These are phyloP conservation scores for Boletus sp. DNA, from an alignment of 768 basidiomycete species.

Conservation along the genomic window DNA sequence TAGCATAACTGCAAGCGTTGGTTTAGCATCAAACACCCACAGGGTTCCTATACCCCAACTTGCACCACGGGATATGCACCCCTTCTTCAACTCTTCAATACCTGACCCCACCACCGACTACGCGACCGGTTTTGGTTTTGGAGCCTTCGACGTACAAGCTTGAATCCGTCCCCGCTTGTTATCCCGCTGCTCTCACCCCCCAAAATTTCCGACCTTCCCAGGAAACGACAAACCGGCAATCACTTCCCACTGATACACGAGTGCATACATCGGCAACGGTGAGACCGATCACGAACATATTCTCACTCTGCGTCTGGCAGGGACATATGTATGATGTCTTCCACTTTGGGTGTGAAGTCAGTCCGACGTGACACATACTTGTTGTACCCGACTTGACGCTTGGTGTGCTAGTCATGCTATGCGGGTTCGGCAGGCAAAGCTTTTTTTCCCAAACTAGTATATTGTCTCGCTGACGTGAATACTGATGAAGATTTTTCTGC, in stretches of 20 bases:
- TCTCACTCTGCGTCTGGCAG: too few relatives aligned
- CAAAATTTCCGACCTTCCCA: background rate
- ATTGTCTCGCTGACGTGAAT: constrained; percentile 90
- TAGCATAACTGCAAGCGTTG: constrained; percentile 56
- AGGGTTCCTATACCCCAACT: constrained; percentile 24
- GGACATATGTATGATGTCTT: too few relatives aligned
- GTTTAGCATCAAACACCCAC: constrained; percentile 36
- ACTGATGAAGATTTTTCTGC: constrained; percentile 76
- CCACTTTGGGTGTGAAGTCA: too few relatives aligned
- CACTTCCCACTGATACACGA: too few relatives aligned
- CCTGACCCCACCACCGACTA: constrained; percentile 18
- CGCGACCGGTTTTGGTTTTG: constrained; percentile 34
- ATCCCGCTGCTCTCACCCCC: too few relatives aligned
- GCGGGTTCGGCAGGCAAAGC: constrained; percentile 93
- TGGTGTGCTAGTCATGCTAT: constrained; percentile 38
- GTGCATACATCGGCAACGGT: too few relatives aligned
- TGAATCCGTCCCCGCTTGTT: background rate
- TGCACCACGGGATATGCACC: constrained; percentile 27
- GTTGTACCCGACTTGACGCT: too few relatives aligned
- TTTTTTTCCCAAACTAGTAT: constrained; percentile 80
- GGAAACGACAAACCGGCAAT: too few relatives aligned
- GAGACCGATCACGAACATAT: too few relatives aligned
- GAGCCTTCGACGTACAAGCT: constrained; percentile 38
- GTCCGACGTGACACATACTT: too few relatives aligned
- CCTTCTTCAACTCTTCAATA: constrained; percentile 19